Conservation (phyloP, 2,329 filamentous ascomycete species). For the Clarireedia sp. region DNA sequence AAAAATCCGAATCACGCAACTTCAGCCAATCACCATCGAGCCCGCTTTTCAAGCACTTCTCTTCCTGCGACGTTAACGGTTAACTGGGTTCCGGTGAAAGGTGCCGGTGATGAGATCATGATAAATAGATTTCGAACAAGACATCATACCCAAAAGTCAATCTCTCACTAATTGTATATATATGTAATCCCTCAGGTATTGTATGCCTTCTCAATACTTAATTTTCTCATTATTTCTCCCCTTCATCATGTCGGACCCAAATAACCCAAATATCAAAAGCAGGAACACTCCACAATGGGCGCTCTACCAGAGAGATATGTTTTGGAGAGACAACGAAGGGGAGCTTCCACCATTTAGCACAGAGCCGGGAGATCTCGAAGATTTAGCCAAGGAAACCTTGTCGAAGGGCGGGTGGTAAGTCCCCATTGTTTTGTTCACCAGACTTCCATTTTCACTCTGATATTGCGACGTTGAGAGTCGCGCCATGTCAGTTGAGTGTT, state of each 20-base stretch:
- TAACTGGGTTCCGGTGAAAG: neutral
- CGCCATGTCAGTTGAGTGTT: neutral
- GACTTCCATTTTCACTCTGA: neutral
- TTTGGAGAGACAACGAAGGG: constrained; percentile 44
- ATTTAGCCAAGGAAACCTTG: constrained; percentile 46
- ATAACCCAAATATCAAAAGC: constrained; percentile 42
- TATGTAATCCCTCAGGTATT: neutral
- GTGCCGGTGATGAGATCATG: constrained; percentile 4
- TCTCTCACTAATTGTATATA: neutral
- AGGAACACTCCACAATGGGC: constrained; percentile 46
- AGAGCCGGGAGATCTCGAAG: constrained; percentile 50
- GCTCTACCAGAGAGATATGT: constrained; percentile 47
- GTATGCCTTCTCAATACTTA: neutral
- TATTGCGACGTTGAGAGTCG: too few species aligned
- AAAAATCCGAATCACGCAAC: too few species aligned
- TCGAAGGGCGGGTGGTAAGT: constrained; percentile 46
- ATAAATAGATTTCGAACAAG: neutral
- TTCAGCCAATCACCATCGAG: too few species aligned
- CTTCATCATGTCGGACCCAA: constrained; percentile 34
- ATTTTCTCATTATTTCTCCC: neutral
- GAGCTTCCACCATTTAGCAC: constrained; percentile 45
- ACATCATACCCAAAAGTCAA: neutral
- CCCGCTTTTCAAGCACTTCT: too few species aligned
- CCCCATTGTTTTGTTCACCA: neutral
- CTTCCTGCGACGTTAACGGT: too few species aligned